Evolutionary conservation across 768 basidiomycete genomes (phyloP), one percentile per base, ranked within the genome.

Genomic region (Xanthoconium purpureum): DNA sequence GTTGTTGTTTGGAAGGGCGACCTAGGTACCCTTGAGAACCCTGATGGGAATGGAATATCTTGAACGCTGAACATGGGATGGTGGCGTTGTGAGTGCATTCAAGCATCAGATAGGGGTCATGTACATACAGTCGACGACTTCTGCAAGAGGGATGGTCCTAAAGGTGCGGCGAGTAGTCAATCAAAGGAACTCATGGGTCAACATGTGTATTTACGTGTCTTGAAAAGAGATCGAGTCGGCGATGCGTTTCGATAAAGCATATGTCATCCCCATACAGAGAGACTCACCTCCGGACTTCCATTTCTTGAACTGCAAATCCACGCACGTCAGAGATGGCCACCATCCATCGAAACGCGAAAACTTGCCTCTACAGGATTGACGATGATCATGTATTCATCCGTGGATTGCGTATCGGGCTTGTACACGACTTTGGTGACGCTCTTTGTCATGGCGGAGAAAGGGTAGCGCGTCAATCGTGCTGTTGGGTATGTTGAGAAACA

Each of bases 11-110:
- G n/a, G 91, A 93, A 12, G 89, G 78, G 50, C 78, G 77, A 29
- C 84, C 82, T 37, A 91, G 80, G 51, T 84, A 69, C n/a, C 91
- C 93, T 72, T 94, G 91, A 6, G 80, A 71, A 13, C 91, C 92
- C 70, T 91, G 89, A 24, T 72, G 71, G 18, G 90, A 87, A 67
- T 80, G 75, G 71, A 87, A 88, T 54, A 94, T 75, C 36, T 78
- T 64, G 76, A 88, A 94, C 4, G 89, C 90, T 91, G 60, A 35
- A 18, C 8, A 38, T 11, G n/a, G 17, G 30, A 36, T 9, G 47
- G 33, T 15, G 2, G 20, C 9, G 11, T 35, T 11, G 20, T 50
- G 37, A 57, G 57, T 9, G 17, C 42, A 10, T 13, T 36, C 6
- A 11, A 14, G 48, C 13, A n/a, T 6, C 9, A 32, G 5, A 40